These are phyloP conservation scores for Lasiosphaeria ovina DNA, from an alignment of 495 filamentous ascomycete genomes.

Conservation along the genomic window DNA sequence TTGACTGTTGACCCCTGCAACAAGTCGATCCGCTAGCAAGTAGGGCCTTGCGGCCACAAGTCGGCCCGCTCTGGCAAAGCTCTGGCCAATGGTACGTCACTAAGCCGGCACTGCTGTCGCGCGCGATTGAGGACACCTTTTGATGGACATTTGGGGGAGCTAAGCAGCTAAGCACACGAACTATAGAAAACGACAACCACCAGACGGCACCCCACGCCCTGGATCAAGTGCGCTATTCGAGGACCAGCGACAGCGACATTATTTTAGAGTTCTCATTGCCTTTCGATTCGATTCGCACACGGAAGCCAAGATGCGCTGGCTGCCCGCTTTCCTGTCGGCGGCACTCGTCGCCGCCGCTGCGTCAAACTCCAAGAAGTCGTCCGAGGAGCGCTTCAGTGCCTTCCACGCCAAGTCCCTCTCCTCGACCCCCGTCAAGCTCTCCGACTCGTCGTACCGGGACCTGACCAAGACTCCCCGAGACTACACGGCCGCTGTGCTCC, in stretches of 20 bases:
- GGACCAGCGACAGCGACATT: constrained; percentile 6
- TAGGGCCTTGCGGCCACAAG: background rate
- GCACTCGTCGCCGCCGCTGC: constrained; percentile 51
- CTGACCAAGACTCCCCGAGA: constrained; percentile 76
- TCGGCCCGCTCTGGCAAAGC: constrained; percentile 4
- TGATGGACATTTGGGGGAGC: constrained; percentile 9
- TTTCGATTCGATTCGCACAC: constrained; percentile 5
- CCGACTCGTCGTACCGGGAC: constrained; percentile 70
- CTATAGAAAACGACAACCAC: constrained; percentile 18
- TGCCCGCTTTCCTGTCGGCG: constrained; percentile 57
- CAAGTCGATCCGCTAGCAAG: no score
- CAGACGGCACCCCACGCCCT: constrained; percentile 7
- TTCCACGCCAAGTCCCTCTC: constrained; percentile 67
- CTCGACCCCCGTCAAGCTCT: constrained; percentile 68
- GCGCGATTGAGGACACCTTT: constrained; percentile 28
- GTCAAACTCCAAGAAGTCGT: constrained; percentile 56
- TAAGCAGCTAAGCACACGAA: constrained; percentile 13
- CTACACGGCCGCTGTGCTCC: constrained; percentile 75
- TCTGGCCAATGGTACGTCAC: background rate
- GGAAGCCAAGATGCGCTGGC: constrained; percentile 49
- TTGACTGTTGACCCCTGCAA: constrained; percentile 6
- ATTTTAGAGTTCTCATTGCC: background rate
- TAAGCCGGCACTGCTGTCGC: background rate
- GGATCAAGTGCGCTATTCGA: constrained; percentile 23
- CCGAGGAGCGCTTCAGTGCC: constrained; percentile 58